Evolutionary conservation across 1,139 yeast species (phyloP).

Genomic region (Protomyces macrosporus): DNA sequence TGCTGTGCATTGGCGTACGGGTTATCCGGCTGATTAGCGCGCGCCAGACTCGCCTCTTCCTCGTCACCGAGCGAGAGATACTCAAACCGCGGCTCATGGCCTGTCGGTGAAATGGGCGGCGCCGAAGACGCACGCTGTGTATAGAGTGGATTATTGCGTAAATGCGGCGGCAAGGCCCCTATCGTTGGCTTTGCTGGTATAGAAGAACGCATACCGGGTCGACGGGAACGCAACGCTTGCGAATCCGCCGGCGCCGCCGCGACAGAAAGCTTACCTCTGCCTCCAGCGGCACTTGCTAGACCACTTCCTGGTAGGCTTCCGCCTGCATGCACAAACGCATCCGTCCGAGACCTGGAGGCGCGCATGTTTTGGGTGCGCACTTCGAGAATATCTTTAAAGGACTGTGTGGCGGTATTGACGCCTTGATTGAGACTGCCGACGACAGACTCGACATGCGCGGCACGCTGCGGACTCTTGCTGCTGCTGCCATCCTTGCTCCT

Average conservation of each 20-base stretch:
- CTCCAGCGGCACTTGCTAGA: background rate
- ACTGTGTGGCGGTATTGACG: slow-evolving; percentile 87
- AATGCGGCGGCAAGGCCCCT: slow-evolving; percentile 1
- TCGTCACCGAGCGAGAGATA: slow-evolving; percentile 20
- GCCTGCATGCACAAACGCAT: slow-evolving; percentile 53
- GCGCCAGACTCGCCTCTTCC: background rate
- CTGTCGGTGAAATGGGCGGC: slow-evolving; percentile 21
- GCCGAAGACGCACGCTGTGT: slow-evolving; percentile 18
- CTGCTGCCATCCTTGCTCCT: slow-evolving; percentile 45
- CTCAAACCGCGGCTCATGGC: slow-evolving; percentile 9
- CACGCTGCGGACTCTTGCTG: slow-evolving; percentile 48
- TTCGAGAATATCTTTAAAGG: slow-evolving; percentile 81
- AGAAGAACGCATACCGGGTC: background rate
- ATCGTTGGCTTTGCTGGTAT: background rate
- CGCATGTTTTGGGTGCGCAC: slow-evolving; percentile 79
- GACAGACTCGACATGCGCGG: slow-evolving; percentile 76
- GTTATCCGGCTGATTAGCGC: slow-evolving; percentile 17
- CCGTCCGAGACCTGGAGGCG: slow-evolving; percentile 74
- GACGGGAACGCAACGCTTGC: background rate
- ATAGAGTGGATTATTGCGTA: slow-evolving; percentile 18
- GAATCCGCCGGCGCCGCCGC: too few relatives aligned
- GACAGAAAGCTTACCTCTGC: too few relatives aligned
- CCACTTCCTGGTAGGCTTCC: background rate
- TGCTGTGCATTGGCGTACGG: slow-evolving; percentile 10
- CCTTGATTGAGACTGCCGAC: slow-evolving; percentile 79